Base-by-base conservation (phyloP, 148 eudicot genomes). In the Chenopodium quinoa region DNA sequence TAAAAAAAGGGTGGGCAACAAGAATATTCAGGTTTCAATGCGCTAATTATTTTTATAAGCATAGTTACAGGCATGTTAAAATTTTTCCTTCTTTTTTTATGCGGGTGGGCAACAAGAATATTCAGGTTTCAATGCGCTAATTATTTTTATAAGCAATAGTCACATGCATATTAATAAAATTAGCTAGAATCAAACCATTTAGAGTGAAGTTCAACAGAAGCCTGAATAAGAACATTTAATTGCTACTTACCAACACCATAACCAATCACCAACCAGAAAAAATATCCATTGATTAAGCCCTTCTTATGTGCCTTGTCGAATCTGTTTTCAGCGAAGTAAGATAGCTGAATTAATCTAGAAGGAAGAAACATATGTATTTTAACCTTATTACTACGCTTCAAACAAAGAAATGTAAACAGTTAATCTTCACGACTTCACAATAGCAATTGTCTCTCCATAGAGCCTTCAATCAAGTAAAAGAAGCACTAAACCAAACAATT, bases 201-300 rank as follows among this genome's bases (percentile, higher is more conserved):
- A 73, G 70, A 44, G 29, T 58, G 25, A 34, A 56, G 25, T 62
- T 62, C 27, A 62, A 17, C 17, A 69, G 27, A 75, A 1, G 20
- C n/a, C 31, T 19, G 14, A 78, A 71, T 37, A 16, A 82, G 47
- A 56, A 25, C 31, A 11, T 22, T 13, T 79, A 60, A 79, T 66
- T 25, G 32, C 90, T 46, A 75, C 95, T 60, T 79, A 93, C 97
- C 97, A 48, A 85, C 11, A 83, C 91, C 94, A 80, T 93, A 93
- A 72, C 95, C 97, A 83, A 88, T 70, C 66, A 70, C 75, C 89
- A 90, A 76, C 97, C 97, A 93, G 29, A 89, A 73, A 87, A 90
- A 93, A 75, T 93, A 93, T 78, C 97, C 97, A 71, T 84, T 87
- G 40, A 83, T 44, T 17, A 84, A 27, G 37, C 86, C 80, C 86